Conservation (phyloP, 805 yeast species). For the Yarrowia alimentaria region DNA sequence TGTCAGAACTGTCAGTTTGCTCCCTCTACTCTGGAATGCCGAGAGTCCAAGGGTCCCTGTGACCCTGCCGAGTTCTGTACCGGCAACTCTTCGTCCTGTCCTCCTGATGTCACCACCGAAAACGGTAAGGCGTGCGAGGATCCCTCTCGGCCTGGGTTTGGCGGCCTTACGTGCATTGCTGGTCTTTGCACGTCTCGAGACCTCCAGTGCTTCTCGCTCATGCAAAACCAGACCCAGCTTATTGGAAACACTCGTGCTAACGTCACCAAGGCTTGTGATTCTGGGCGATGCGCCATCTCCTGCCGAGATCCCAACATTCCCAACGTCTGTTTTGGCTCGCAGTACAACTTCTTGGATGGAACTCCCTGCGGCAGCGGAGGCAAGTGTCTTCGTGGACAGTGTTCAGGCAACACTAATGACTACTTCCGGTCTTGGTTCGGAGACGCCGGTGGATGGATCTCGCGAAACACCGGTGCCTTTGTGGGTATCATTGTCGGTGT, state of each 20-base stretch:
- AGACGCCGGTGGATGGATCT: conserved; percentile 32
- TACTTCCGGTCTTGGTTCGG: conserved; percentile 29
- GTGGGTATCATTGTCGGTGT: conserved; percentile 33
- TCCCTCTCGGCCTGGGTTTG: conserved; percentile 26
- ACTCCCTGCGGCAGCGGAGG: conserved; percentile 40
- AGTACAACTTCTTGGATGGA: conserved; percentile 40
- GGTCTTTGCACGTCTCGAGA: conserved; percentile 43
- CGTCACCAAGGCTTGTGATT: conserved; percentile 37
- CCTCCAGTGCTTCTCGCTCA: conserved; percentile 38
- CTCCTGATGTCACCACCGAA: conserved; percentile 34
- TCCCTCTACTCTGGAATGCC: conserved; percentile 36
- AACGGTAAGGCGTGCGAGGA: conserved; percentile 37
- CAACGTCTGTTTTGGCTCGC: conserved; percentile 34
- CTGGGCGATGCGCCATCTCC: conserved; percentile 35
- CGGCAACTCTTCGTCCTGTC: conserved; percentile 40
- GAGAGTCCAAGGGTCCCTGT: conserved; percentile 40
- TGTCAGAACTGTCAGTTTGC: conserved; percentile 39
- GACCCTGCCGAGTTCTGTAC: conserved; percentile 41
- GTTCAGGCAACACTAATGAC: conserved; percentile 36
- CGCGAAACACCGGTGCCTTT: conserved; percentile 32
- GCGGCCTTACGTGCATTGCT: conserved; percentile 34
- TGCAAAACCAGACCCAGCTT: conserved; percentile 33
- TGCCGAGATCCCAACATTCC: conserved; percentile 34
- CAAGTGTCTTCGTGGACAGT: conserved; percentile 36
- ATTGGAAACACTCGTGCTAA: conserved; percentile 32